Conservation (phyloP, 2,329 filamentous ascomycete genomes). For the Grosmannia penicillata region DNA sequence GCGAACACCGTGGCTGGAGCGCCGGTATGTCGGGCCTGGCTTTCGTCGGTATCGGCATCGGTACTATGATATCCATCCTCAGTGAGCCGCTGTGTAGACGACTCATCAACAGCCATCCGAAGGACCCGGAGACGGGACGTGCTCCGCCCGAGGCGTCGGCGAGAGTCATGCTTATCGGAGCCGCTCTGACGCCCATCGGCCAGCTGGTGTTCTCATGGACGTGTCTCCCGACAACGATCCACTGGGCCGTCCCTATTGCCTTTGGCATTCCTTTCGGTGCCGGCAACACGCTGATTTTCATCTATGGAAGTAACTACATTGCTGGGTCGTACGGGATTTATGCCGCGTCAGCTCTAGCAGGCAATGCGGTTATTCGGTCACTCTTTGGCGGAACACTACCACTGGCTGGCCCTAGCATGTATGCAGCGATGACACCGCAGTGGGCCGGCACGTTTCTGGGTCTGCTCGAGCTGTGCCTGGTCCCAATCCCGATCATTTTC, state of each 20-base stretch:
- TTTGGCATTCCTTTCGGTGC: constrained; percentile 63
- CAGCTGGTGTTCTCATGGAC: constrained; percentile 86
- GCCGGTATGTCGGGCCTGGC: constrained; percentile 60
- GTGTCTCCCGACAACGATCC: constrained; percentile 59
- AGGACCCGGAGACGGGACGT: constrained; percentile 60
- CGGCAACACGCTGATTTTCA: constrained; percentile 62
- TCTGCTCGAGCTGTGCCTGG: constrained; percentile 50
- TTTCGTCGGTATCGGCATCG: constrained; percentile 57
- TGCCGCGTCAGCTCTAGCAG: constrained; percentile 60
- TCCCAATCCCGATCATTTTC: constrained; percentile 64
- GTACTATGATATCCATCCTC: constrained; percentile 45
- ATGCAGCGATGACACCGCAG: constrained; percentile 48
- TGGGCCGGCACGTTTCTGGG: constrained; percentile 63
- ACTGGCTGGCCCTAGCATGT: constrained; percentile 58
- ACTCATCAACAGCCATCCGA: constrained; percentile 62
- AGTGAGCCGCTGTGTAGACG: constrained; percentile 58
- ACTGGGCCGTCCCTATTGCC: constrained; percentile 63
- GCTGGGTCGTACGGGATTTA: constrained; percentile 64
- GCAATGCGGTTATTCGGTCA: constrained; percentile 57
- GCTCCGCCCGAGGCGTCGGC: constrained; percentile 69
- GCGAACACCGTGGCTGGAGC: constrained; percentile 59
- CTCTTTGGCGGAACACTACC: constrained; percentile 57
- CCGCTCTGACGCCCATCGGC: constrained; percentile 58
- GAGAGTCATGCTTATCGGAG: constrained; percentile 62
- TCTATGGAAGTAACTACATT: constrained; percentile 65